phyloP scores from a whole-genome alignment of 148 eudicot genomes.

The Persicaria maculosa region DNA sequence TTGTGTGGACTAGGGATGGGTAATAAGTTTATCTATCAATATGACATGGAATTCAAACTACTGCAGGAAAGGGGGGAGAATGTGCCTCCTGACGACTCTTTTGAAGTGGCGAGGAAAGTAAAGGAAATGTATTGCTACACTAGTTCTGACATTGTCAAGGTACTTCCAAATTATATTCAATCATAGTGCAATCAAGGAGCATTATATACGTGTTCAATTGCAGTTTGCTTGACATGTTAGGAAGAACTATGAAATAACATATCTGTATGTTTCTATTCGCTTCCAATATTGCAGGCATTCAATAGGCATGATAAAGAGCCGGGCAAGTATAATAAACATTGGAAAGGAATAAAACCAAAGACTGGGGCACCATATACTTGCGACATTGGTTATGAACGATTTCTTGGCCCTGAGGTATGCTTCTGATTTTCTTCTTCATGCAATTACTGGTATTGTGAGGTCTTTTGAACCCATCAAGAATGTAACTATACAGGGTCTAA shows the following conservation, averaged over 20 bases:
- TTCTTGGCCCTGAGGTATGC: conserved; percentile 97
- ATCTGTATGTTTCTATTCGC: background rate
- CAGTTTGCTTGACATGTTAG: background rate
- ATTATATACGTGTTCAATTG: background rate
- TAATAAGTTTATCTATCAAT: no score
- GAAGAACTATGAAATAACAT: background rate
- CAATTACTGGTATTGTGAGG: no score
- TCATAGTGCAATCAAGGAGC: background rate
- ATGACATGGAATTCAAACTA: conserved; percentile 7
- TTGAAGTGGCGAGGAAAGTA: conserved; percentile 94
- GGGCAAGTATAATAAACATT: conserved; percentile 79
- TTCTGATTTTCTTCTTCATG: background rate
- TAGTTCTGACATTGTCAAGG: conserved; percentile 95
- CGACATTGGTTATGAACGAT: conserved; percentile 95
- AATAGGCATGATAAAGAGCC: conserved; percentile 99
- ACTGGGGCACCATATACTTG: conserved; percentile 97
- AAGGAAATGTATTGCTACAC: conserved; percentile 97
- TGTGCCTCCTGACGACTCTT: conserved; percentile 90
- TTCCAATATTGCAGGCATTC: conserved; percentile 52
- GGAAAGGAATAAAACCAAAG: conserved; percentile 92
- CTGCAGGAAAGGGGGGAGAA: conserved; percentile 98
- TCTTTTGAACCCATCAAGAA: no score
- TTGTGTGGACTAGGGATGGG: no score
- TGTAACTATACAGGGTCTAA: no score
- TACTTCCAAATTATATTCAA: conserved; percentile 13